Percentiles rank a stretch among this genome's conserved stretches.
phyloP scores from a whole-genome alignment of 768 basidiomycete genomes.

The Psilocybe subaeruginosa region DNA sequence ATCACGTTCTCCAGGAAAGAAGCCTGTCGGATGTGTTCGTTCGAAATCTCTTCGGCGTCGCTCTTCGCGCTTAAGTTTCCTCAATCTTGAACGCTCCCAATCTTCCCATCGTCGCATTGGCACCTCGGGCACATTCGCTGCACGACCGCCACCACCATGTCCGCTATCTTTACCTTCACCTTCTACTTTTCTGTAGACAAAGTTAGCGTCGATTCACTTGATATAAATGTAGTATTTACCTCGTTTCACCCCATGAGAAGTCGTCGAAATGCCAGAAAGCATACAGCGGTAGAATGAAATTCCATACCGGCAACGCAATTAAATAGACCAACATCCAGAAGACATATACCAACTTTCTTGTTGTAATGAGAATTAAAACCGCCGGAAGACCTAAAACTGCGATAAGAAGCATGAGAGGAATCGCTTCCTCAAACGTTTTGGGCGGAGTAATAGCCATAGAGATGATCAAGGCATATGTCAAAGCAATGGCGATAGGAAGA shows the following conservation, averaged over 20 bases:
- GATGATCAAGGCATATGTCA: conserved; percentile 89
- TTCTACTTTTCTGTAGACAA: conserved; percentile 80
- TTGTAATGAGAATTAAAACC: conserved; percentile 90
- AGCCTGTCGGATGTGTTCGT: conserved; percentile 72
- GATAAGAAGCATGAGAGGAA: conserved; percentile 86
- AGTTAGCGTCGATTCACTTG: conserved; percentile 4
- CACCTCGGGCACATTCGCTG: conserved; percentile 59
- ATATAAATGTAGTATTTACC: conserved; percentile 48
- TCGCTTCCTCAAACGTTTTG: conserved; percentile 85
- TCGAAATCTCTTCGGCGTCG: conserved; percentile 82
- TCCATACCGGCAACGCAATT: conserved; percentile 92
- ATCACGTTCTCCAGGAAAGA: conserved; percentile 63
- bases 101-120: conserved; percentile 99
- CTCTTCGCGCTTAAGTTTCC: conserved; percentile 89
- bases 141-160: conserved; percentile 69
- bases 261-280: conserved; percentile 99
- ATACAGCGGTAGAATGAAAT: conserved; percentile 91
- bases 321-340: conserved; percentile 99
- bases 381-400: conserved; percentile 95
- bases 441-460: conserved; percentile 83
- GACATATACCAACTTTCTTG: conserved; percentile 92
- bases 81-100: conserved; percentile 94
- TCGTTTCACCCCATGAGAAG: conserved; percentile 99
- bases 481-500: conserved; percentile 88
- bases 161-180: conserved; percentile 84